phyloP scores from a whole-genome alignment of 768 basidiomycete species.

The Paxillus involutus region DNA sequence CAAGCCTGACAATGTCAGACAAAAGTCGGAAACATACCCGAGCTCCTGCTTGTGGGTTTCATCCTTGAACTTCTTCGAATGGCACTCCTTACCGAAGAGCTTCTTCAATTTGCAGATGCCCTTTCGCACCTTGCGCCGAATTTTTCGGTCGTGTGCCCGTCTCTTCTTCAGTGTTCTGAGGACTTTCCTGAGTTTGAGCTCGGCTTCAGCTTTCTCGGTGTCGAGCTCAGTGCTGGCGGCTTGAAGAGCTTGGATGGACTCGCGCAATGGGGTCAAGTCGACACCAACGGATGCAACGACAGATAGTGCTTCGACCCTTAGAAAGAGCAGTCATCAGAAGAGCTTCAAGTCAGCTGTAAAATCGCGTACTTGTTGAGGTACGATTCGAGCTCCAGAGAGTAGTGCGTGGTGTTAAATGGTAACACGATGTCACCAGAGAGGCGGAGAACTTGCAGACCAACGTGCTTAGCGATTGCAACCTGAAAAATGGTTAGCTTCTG shows the following conservation, averaged over 20 bases:
- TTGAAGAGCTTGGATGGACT: slow-evolving; percentile 46
- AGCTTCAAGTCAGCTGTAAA: background rate
- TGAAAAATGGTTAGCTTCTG: slow-evolving; percentile 15
- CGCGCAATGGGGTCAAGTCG: slow-evolving; percentile 44
- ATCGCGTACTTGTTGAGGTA: slow-evolving; percentile 53
- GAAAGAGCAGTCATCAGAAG: background rate
- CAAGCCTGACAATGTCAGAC: background rate
- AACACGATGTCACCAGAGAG: slow-evolving; percentile 54
- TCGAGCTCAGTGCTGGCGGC: slow-evolving; percentile 54
- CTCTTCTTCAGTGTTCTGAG: slow-evolving; percentile 38
- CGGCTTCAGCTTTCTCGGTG: slow-evolving; percentile 54
- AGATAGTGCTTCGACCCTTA: slow-evolving; percentile 31
- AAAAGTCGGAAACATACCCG: slow-evolving; percentile 10
- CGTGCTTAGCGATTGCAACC: slow-evolving; percentile 59
- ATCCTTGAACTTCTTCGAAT: slow-evolving; percentile 5
- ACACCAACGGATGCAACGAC: slow-evolving; percentile 21
- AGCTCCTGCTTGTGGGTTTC: background rate
- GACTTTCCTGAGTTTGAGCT: slow-evolving; percentile 45
- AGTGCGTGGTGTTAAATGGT: slow-evolving; percentile 71
- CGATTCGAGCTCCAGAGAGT: slow-evolving; percentile 49
- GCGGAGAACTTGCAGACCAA: slow-evolving; percentile 56
- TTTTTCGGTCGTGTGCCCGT: slow-evolving; percentile 10
- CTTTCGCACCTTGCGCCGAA: slow-evolving; percentile 28
- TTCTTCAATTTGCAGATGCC: slow-evolving; percentile 37
- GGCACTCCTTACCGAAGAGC: slow-evolving; percentile 29